Conservation (phyloP, 805 yeast species). For the Candida krabiensis region DNA sequence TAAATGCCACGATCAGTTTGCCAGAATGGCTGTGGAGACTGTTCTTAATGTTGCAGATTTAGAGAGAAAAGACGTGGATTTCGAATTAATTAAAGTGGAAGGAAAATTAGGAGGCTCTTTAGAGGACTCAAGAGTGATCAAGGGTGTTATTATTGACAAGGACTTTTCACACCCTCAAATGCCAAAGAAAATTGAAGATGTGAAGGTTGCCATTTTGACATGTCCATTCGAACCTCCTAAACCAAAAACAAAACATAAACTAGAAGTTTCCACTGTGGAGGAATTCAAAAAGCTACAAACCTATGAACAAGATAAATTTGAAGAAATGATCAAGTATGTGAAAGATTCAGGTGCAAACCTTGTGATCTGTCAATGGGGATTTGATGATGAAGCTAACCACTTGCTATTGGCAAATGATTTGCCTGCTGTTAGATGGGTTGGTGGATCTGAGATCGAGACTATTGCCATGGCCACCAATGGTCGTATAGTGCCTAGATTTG, state of each 20-base stretch:
- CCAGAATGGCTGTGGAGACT: slow-evolving; percentile 96
- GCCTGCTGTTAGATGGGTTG: slow-evolving; percentile 99
- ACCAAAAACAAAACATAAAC: slow-evolving; percentile 97
- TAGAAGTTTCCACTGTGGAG: slow-evolving; percentile 90
- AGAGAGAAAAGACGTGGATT: slow-evolving; percentile 92
- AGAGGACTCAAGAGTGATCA: slow-evolving; percentile 79
- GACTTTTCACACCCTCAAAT: slow-evolving; percentile 98
- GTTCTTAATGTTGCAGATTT: slow-evolving; percentile 90
- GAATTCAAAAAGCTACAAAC: slow-evolving; percentile 89
- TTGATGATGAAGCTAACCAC: slow-evolving; percentile 98
- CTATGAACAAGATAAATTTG: slow-evolving; percentile 88
- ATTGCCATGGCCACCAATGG: slow-evolving; percentile 98
- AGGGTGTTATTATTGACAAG: slow-evolving; percentile 92
- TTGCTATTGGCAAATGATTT: slow-evolving; percentile 80
- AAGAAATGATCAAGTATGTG: slow-evolving; percentile 84
- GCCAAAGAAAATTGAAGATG: slow-evolving; percentile 80
- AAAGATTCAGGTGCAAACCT: slow-evolving; percentile 92
- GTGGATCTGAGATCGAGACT: slow-evolving; percentile 93
- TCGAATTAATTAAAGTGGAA: slow-evolving; percentile 92
- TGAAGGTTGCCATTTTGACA: slow-evolving; percentile 90
- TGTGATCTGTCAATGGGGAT: slow-evolving; percentile 99
- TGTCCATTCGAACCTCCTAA: slow-evolving; percentile 99
- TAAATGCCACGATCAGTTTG: slow-evolving; percentile 89
- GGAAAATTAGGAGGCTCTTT: slow-evolving; percentile 95
- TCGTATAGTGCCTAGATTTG: slow-evolving; percentile 95